Conservation (phyloP, 2,329 filamentous ascomycete species). For the Akanthomyces muscarius region DNA sequence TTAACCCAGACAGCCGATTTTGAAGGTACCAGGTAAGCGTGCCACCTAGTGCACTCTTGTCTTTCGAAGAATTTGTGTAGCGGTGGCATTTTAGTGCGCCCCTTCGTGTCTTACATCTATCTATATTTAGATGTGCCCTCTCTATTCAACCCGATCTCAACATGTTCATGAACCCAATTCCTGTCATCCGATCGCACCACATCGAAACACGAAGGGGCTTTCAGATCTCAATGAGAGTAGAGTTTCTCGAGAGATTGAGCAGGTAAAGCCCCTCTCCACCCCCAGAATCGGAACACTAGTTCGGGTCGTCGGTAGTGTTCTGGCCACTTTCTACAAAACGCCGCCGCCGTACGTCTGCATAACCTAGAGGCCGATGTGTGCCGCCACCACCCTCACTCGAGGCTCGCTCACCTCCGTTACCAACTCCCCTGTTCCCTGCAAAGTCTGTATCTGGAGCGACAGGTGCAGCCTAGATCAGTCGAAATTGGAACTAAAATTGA, state of each 20-base stretch:
- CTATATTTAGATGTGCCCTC: too few relatives aligned
- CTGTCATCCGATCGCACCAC: too few relatives aligned
- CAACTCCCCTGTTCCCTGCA: slow-evolving; percentile 6
- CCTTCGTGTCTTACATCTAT: too few relatives aligned
- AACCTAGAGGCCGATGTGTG: not conserved
- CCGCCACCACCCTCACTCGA: not conserved
- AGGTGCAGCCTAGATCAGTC: not conserved
- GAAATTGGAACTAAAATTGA: not conserved
- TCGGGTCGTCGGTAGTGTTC: not conserved
- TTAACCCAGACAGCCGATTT: too few relatives aligned
- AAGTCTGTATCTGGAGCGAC: not conserved
- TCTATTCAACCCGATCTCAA: too few relatives aligned
- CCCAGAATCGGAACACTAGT: not conserved
- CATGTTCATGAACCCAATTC: too few relatives aligned
- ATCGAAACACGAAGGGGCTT: too few relatives aligned
- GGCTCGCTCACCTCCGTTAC: not conserved
- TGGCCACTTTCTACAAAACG: not conserved
- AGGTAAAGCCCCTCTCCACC: not conserved
- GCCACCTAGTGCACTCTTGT: too few relatives aligned
- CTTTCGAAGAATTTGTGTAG: too few relatives aligned
- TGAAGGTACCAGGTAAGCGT: too few relatives aligned
- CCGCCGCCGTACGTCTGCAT: not conserved
- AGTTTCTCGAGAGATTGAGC: not conserved
- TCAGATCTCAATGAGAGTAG: too few relatives aligned
- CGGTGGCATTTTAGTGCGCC: too few relatives aligned